Evolutionary conservation across 495 filamentous ascomycete species (phyloP), one percentile per base, ranked within the genome.

Genomic region (Pseudevernia furfuracea): DNA sequence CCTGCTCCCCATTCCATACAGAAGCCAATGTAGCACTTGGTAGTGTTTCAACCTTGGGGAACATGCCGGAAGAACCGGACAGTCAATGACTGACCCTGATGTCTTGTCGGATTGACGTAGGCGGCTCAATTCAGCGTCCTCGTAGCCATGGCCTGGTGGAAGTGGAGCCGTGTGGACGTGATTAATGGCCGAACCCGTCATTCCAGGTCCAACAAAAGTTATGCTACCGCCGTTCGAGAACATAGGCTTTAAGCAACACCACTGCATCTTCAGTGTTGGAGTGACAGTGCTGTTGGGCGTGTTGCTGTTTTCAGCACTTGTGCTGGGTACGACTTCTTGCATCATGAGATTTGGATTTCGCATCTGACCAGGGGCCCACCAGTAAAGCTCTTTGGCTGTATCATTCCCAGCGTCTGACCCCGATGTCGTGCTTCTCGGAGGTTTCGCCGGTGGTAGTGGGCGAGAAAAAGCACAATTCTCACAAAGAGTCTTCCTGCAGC

Each of bases 141-240:
- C 81, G 73, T 78, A 86, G 38, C 81, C 77, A 61, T 78, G 75
- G 17, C 75, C 78, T 56, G 75, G 76, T 14, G 84, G 84, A 49
- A 86, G 70, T 68, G 84, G 84, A 23, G 79, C 82, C 25, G 83
- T 81, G 32, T 83, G 80, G 14, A 86, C 79, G 55, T 79, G 77
- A 59, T 85, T 82, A 15, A 80, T 79, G 63, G 82, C 81, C 48
- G 79, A 76, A 63, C 76, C 81, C 0, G 76, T 76, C 25, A 81
- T 79, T 21, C 70, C 71, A 48, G 71, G 72, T 23, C 76, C 76
- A 17, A 81, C 74, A 44, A 85, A 82, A 58, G 80, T 82, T 66
- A 85, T 84, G 9, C 82, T 81, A 59, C 83, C 84, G n/a, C 84
- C 82, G 7, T 82, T 82, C 23, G 84, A 85, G 69, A 85, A 84